Evolutionary conservation across 1,139 yeast species (phyloP), one percentile per base, ranked within the genome.

Genomic region (Diutina neorugosa): DNA sequence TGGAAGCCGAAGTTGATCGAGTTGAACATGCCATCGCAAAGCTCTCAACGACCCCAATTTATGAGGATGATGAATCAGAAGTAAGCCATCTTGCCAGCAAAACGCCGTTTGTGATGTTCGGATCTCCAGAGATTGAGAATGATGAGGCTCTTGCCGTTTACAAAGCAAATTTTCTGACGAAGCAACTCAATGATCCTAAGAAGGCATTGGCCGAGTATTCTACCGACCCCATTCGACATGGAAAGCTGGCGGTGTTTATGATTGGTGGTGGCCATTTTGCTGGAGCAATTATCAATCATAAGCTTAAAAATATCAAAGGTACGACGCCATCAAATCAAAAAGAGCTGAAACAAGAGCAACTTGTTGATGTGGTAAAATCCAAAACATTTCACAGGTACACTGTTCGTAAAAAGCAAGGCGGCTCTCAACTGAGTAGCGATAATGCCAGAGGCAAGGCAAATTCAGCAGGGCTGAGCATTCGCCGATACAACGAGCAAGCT

Each of bases 201-300:
- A 67, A 63, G 27, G 69, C 77, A 2, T 65, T 81, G 46, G 64
- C 62, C 53, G 60, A 54, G 11, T 64, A 71, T 63, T 68, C 72
- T 34, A 44, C 57, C 8, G 53, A 57, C 19, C 59, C 61, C 34
- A 58, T 60, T 12, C 59, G 63, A 3, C 57, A 57, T 7, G 59
- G 69, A 3, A 73, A 76, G 56, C 88, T 88, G 3, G 96, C 96
- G 1, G 69, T 93, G 14, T 78, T 93, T 58, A 89, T 94, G 96
- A 80, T 93, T 55, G 98, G 98, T 11, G 98, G 98, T 51, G 99
- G 98, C 46, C 98, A 94, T 69, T 94, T 93, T 71, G 96, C 98
- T 0, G 98, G 95, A 12, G 97, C 96, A 0, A 85, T 93, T 48
- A 75, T 94, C 12, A 82, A 90, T 1, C 98, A 91, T 63, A 72